Base-by-base conservation (phyloP, 345 rosid genomes). In the Populus pruinosa region DNA sequence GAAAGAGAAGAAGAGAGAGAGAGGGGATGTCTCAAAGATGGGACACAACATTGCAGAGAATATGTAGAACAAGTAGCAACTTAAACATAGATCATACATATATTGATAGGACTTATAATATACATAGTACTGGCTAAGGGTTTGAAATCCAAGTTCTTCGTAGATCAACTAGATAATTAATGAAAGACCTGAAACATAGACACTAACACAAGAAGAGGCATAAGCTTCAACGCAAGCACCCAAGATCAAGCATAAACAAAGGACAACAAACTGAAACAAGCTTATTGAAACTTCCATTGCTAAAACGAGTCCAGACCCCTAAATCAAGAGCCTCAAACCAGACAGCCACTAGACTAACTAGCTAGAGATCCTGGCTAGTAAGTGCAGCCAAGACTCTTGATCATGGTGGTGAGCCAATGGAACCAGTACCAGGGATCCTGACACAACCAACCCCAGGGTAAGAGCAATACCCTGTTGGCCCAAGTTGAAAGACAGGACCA, bases 381-480 rank as follows among this genome's bases (percentile, higher is more conserved):
- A 25, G 29, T 20, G 31, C n/a, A 20, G 29, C 10, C 63, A 3
- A 25, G 63, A 5, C 44, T 33, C 47, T 12, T 18, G 31, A 7
- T 65, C 76, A 66, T 31, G 71, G 78, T 13, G 74, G 71, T 27
- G 79, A 50, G 76, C 77, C 53, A 36, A 59, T 20, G 36, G 18
- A 38, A 18, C 77, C 82, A 33, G 83, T 79, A n/a, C 84, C 79
- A 14, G 67, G 78, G 67, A 78, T 50, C 1, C 41, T 53, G 53
- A 84, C 82, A 47, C 85, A 85, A 62, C 87, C 85, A 21, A 62
- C 10, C n/a, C 81, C 85, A 21, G 85, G 87, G 74, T 44, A 79
- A 4, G 83, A 71, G 66, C 87, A 85, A 41, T 69, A 79, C 13
- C 53, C 85, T 20, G 81, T 29, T n/a, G 81, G 85, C 2, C 85